Conservation (phyloP, 2,329 filamentous ascomycete genomes). For the Aureobasidium sp. region DNA sequence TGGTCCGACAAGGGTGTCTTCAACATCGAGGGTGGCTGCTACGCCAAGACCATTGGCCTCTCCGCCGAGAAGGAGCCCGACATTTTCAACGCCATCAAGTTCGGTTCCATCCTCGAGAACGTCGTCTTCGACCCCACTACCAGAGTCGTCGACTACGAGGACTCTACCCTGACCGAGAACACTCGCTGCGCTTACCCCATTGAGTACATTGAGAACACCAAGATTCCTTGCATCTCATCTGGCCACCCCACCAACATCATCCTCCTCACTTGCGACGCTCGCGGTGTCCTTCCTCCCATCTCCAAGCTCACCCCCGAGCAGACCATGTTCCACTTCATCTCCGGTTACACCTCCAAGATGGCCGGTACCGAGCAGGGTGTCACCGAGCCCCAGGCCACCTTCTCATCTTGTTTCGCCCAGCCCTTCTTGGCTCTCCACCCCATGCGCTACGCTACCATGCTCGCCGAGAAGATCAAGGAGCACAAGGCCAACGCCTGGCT, state of each 20-base stretch:
- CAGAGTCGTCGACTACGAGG: constrained; percentile 90
- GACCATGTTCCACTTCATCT: constrained; percentile 99
- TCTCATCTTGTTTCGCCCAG: constrained; percentile 98
- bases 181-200: constrained; percentile 98
- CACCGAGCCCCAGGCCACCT: constrained; percentile 94
- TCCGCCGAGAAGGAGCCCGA: constrained; percentile 98
- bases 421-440: constrained; percentile 98
- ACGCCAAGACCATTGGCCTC: constrained; percentile 96
- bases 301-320: constrained; percentile 91
- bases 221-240: constrained; percentile 85
- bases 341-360: constrained; percentile 99
- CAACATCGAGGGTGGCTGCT: constrained; percentile 99
- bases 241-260: constrained; percentile 96
- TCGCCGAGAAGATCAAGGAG: constrained; percentile 92
- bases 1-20: constrained; percentile 95
- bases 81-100: constrained; percentile 92
- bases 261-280: constrained; percentile 93
- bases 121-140: constrained; percentile 91
- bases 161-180: constrained; percentile 92
- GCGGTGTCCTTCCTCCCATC: constrained; percentile 93
- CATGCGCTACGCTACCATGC: constrained; percentile 98
- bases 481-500: constrained; percentile 97
- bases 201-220: constrained; percentile 97
- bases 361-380: constrained; percentile 96
- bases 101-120: constrained; percentile 96